These are phyloP conservation scores for Echeveria elegans DNA, from an alignment of 164 flowering plant genomes.

Conservation along the genomic window DNA sequence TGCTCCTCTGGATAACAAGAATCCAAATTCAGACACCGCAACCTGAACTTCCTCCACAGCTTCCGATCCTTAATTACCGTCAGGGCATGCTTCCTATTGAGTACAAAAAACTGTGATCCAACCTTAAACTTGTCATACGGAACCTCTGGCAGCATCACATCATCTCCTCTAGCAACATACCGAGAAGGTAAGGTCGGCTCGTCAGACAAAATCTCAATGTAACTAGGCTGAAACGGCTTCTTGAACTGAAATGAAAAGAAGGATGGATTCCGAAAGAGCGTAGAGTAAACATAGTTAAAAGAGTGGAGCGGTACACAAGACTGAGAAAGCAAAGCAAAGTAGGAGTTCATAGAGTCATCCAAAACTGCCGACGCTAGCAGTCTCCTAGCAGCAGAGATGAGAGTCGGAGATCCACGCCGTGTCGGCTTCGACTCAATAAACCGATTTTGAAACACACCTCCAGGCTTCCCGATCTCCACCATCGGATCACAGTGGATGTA, in stretches of 20 bases:
- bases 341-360: constrained; percentile 34
- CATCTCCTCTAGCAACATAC: constrained; percentile 41
- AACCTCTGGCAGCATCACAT: constrained; percentile 73
- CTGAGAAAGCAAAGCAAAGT: constrained; percentile 79
- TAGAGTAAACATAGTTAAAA: constrained; percentile 30
- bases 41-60: constrained; percentile 79
- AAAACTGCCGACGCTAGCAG: constrained; percentile 30
- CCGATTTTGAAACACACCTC: constrained; percentile 33
- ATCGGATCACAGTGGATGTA: constrained; percentile 20
- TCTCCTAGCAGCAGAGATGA: constrained; percentile 83
- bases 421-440: constrained; percentile 57
- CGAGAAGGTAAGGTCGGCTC: constrained; percentile 28
- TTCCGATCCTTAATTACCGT: constrained; percentile 47
- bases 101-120: constrained; percentile 78
- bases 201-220: constrained; percentile 56
- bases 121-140: constrained; percentile 54
- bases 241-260: neutral
- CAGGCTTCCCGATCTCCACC: constrained; percentile 29
- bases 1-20: constrained; percentile 89
- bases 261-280: constrained; percentile 17
- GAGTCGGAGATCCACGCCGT: constrained; percentile 59
- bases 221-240: constrained; percentile 22
- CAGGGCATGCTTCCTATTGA: constrained; percentile 52
- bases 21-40: constrained; percentile 56
- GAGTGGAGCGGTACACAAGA: constrained; percentile 71